phyloP scores from a whole-genome alignment of 2,329 filamentous ascomycete genomes.

The Raffaelea albimanens region DNA sequence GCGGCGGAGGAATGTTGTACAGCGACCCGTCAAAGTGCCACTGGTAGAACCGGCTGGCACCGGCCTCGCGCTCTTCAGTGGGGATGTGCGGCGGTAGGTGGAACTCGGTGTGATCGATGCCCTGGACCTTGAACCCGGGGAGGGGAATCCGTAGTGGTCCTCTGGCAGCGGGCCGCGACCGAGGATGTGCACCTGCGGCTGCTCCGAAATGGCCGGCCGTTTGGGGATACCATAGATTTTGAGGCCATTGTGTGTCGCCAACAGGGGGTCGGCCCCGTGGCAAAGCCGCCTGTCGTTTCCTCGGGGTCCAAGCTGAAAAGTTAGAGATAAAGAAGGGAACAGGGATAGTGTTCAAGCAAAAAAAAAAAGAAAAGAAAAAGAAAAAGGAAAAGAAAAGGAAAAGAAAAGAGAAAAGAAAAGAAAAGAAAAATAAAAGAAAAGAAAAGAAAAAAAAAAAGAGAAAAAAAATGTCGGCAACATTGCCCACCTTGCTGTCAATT shows the following conservation, averaged over 20 bases:
- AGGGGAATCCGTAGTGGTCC: constrained; percentile 25
- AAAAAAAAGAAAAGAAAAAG: too few relatives aligned
- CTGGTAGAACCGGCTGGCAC: constrained; percentile 24
- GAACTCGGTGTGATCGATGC: constrained; percentile 25
- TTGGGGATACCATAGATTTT: constrained; percentile 26
- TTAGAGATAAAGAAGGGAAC: too few relatives aligned
- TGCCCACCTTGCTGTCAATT: constrained; percentile 18
- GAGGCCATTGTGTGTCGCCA: constrained; percentile 21
- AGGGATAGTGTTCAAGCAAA: too few relatives aligned
- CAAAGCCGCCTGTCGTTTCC: constrained; percentile 26
- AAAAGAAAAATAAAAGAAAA: too few relatives aligned
- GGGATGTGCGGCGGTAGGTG: constrained; percentile 27
- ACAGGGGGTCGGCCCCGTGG: constrained; percentile 25
- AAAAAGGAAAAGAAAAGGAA: too few relatives aligned
- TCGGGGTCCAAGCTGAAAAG: constrained; percentile 22
- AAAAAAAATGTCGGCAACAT: too few relatives aligned
- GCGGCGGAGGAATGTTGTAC: constrained; percentile 24
- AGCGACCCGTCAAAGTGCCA: constrained; percentile 26
- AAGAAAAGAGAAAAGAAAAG: too few relatives aligned
- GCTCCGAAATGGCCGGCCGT: constrained; percentile 21
- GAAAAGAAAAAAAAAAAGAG: too few relatives aligned
- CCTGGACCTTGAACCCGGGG: constrained; percentile 26
- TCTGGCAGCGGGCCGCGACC: constrained; percentile 24
- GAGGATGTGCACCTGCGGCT: constrained; percentile 27
- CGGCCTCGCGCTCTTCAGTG: constrained; percentile 21